Evolutionary conservation across 805 yeast genomes (phyloP).

Genomic region (Yueomyces sinensis): DNA sequence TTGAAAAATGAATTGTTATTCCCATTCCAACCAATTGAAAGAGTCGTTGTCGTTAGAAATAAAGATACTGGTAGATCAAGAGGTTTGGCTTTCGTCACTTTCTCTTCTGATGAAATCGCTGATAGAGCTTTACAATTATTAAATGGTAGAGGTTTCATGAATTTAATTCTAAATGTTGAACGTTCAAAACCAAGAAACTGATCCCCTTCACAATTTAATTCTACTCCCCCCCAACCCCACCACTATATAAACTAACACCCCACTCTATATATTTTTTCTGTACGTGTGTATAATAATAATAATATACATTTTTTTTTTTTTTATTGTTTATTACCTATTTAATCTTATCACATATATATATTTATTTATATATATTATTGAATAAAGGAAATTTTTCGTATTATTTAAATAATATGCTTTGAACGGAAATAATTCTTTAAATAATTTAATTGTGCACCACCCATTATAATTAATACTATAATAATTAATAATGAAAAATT

Average conservation of each 20-base stretch:
- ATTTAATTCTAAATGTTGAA: constrained; percentile 60
- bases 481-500: constrained; percentile 67
- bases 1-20: constrained; percentile 59
- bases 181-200: constrained; percentile 36
- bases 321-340: too few relatives aligned
- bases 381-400: too few relatives aligned
- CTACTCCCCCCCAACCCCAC: too few relatives aligned
- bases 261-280: too few relatives aligned
- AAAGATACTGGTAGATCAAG: constrained; percentile 88
- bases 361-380: too few relatives aligned
- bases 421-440: constrained; percentile 85
- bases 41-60: constrained; percentile 77
- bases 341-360: too few relatives aligned
- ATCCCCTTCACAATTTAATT: too few relatives aligned
- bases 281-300: too few relatives aligned
- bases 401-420: constrained; percentile 51
- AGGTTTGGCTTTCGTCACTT: constrained; percentile 91
- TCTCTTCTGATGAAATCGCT: constrained; percentile 54
- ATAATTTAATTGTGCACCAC: constrained; percentile 87
- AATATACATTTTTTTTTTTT: too few relatives aligned
- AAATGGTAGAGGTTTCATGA: constrained; percentile 88
- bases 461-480: constrained; percentile 58
- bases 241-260: too few relatives aligned
- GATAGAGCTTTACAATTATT: constrained; percentile 61
- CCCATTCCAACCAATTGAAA: constrained; percentile 51